Conservation (phyloP, 805 yeast species). For the Danielia oregonensis region DNA sequence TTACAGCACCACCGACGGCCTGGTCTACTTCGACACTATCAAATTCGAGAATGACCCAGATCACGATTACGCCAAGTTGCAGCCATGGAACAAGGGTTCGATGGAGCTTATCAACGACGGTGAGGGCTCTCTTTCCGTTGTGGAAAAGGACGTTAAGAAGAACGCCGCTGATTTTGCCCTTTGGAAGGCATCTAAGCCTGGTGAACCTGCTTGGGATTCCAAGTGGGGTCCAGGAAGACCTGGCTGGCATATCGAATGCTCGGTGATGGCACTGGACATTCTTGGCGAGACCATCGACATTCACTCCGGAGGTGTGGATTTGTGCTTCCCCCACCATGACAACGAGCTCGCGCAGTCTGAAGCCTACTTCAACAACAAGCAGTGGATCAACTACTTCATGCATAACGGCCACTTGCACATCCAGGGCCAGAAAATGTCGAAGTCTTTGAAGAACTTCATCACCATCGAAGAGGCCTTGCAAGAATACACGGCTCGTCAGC, state of each 20-base stretch:
- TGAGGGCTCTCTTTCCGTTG: constrained; percentile 74
- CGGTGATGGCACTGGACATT: constrained; percentile 94
- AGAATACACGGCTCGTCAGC: constrained; percentile 70
- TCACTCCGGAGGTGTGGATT: constrained; percentile 95
- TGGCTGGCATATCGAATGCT: constrained; percentile 99
- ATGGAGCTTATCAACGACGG: constrained; percentile 85
- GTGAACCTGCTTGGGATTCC: constrained; percentile 94
- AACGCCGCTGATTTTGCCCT: constrained; percentile 87
- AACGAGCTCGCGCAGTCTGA: constrained; percentile 97
- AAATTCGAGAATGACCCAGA: constrained; percentile 67
- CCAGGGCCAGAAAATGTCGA: constrained; percentile 98
- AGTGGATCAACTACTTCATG: constrained; percentile 95
- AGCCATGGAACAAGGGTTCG: constrained; percentile 97
- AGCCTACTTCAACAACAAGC: constrained; percentile 82
- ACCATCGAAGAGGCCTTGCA: constrained; percentile 87
- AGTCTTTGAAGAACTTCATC: constrained; percentile 90
- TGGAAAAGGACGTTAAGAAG: constrained; percentile 54
- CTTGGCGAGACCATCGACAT: constrained; percentile 84
- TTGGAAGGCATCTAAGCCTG: constrained; percentile 95
- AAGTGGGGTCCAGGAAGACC: constrained; percentile 98
- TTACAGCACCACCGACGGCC: constrained; percentile 78
- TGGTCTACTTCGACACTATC: constrained; percentile 92
- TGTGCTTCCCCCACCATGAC: constrained; percentile 98
- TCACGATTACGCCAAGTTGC: constrained; percentile 91
- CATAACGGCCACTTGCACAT: constrained; percentile 98